Conservation (phyloP, 352 stramenopile species). For the Phytophthora nicotianae region DNA sequence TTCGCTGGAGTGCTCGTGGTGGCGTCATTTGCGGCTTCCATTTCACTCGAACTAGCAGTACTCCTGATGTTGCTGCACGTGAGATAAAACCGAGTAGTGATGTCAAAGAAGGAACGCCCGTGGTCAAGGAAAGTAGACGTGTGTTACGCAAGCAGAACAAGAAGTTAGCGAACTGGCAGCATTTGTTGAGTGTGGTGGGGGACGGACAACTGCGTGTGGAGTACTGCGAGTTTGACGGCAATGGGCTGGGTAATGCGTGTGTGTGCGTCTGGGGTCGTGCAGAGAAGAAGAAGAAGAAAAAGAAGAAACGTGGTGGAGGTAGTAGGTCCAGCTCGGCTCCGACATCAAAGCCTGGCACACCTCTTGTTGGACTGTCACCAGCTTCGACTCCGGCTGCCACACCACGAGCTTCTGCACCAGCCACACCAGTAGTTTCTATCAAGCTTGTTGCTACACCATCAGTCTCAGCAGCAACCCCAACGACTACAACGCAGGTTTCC, state of each 20-base stretch:
- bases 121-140: constrained; percentile 27
- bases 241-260: constrained; percentile 66
- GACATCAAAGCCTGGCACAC: constrained; percentile 6
- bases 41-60: constrained; percentile 46
- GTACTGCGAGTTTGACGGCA: constrained; percentile 76
- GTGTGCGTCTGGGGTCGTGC: constrained; percentile 57
- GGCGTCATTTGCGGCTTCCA: constrained; percentile 73
- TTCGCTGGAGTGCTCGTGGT: constrained; percentile 63
- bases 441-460: neutral
- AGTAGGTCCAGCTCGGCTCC: neutral
- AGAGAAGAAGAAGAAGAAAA: constrained; percentile 32
- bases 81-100: constrained; percentile 29
- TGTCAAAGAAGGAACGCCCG: constrained; percentile 3
- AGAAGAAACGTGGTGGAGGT: constrained; percentile 5
- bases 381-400: constrained; percentile 9
- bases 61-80: constrained; percentile 9
- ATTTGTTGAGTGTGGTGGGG: constrained; percentile 54
- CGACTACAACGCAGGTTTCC: neutral
- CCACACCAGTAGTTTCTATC: neutral
- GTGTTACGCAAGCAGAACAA: constrained; percentile 16
- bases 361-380: constrained; percentile 4
- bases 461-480: neutral
- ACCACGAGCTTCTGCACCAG: neutral
- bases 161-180: constrained; percentile 59
- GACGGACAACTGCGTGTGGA: constrained; percentile 54